A percentile compares a stretch with the other conserved stretches of the same genome.
Evolutionary conservation across 805 yeast species (phyloP).

Genomic region (Hanseniaspora jakobsenii): DNA sequence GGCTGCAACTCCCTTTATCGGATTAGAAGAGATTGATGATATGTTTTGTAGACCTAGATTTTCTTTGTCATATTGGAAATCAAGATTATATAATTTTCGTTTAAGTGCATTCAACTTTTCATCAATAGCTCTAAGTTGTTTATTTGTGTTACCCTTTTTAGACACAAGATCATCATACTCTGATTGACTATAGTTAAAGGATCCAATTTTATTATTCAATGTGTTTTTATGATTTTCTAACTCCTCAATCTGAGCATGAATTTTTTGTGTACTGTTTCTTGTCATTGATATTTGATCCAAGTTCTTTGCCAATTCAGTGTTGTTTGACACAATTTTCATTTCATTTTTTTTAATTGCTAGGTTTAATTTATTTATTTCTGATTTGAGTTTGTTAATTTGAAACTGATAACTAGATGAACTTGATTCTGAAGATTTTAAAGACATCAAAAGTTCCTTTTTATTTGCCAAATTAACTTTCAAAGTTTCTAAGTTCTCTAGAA

Average conservation of each 20-base stretch:
- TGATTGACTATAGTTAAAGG: slow-evolving; percentile 53
- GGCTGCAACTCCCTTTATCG: slow-evolving; percentile 87
- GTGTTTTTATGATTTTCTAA: slow-evolving; percentile 31
- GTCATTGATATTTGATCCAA: slow-evolving; percentile 44
- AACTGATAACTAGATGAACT: slow-evolving; percentile 67
- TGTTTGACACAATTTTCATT: slow-evolving; percentile 46
- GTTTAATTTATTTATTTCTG: slow-evolving; percentile 39
- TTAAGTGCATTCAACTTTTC: no score
- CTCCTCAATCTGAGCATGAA: slow-evolving; percentile 34
- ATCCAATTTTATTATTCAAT: slow-evolving; percentile 34
- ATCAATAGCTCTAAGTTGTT: no score
- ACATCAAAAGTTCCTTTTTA: slow-evolving; percentile 69
- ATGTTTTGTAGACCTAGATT: slow-evolving; percentile 46
- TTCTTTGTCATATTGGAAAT: slow-evolving; percentile 62
- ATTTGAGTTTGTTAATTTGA: slow-evolving; percentile 55
- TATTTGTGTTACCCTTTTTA: no score
- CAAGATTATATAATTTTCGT: slow-evolving; percentile 62
- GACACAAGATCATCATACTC: no score
- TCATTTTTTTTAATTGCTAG: slow-evolving; percentile 48
- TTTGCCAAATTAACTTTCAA: slow-evolving; percentile 39
- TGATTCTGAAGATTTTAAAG: slow-evolving; percentile 81
- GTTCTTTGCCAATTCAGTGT: slow-evolving; percentile 37
- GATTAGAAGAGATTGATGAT: no score
- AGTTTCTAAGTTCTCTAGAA: slow-evolving; percentile 24
- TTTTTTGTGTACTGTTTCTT: slow-evolving; percentile 33